phyloP scores from a whole-genome alignment of 441 rosid species.

The Erodium chrysanthum region DNA sequence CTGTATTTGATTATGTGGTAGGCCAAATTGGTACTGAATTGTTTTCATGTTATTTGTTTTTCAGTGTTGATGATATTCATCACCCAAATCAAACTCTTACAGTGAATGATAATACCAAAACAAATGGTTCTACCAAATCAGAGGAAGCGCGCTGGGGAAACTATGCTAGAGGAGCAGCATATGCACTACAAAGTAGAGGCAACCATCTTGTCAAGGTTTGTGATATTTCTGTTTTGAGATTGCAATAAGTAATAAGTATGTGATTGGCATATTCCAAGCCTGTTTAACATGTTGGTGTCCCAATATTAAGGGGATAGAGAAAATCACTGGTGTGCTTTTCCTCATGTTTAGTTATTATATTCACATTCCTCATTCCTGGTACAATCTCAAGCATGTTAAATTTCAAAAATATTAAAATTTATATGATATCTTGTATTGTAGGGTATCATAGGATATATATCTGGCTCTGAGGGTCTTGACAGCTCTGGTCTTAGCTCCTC shows the following conservation, averaged over 20 bases:
- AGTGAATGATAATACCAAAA: conserved; percentile 25
- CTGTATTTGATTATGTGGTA: not conserved
- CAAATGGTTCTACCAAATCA: conserved; percentile 25
- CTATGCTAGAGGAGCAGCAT: conserved; percentile 84
- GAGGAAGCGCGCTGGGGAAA: conserved; percentile 65
- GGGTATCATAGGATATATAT: conserved; percentile 82
- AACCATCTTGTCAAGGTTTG: conserved; percentile 53
- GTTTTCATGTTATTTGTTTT: conserved; percentile 14
- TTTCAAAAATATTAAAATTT: no score
- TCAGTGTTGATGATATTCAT: conserved; percentile 64
- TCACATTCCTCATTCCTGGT: no score
- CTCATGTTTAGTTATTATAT: no score
- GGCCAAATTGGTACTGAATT: conserved; percentile 2
- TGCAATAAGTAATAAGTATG: not conserved
- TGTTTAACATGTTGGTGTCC: no score
- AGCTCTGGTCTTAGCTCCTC: conserved; percentile 97
- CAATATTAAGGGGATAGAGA: no score
- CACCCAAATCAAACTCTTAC: conserved; percentile 29
- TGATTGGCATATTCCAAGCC: not conserved
- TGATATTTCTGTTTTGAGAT: conserved; percentile 15
- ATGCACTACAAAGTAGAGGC: conserved; percentile 60
- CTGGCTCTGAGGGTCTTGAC: conserved; percentile 80
- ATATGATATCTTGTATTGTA: conserved; percentile 28
- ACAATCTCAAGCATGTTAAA: no score
- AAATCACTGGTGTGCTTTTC: no score